phyloP scores from a whole-genome alignment of 2,329 filamentous ascomycete species.

The Fusarium nematophilum region DNA sequence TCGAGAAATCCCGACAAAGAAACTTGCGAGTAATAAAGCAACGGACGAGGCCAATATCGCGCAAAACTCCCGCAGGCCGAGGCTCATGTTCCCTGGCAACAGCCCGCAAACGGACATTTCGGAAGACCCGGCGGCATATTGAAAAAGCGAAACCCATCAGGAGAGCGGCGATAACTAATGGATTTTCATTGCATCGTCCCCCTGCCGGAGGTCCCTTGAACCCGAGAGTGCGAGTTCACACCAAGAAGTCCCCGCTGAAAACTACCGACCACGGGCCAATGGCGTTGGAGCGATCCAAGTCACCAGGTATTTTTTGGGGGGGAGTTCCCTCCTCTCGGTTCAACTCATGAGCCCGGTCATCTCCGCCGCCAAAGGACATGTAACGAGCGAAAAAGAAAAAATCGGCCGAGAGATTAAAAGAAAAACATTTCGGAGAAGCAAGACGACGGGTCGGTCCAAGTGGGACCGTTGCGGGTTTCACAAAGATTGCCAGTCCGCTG shows the following conservation, averaged over 20 bases:
- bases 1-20: too few relatives aligned
- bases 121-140: constrained; percentile 32
- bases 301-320: constrained; percentile 3
- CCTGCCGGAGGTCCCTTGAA: constrained; percentile 24
- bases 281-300: too few relatives aligned
- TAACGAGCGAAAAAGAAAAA: constrained; percentile 27
- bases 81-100: background rate
- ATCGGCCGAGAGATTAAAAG: constrained; percentile 13
- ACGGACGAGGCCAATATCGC: background rate
- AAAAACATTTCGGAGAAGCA: constrained; percentile 22
- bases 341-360: background rate
- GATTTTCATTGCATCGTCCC: constrained; percentile 30
- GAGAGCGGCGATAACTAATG: constrained; percentile 29
- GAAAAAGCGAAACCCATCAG: constrained; percentile 17
- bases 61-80: background rate
- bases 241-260: constrained; percentile 40
- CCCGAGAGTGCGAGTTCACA: constrained; percentile 17
- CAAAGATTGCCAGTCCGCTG: constrained; percentile 17
- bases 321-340: background rate
- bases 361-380: constrained; percentile 2
- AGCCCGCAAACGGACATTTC: constrained; percentile 6
- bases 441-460: constrained; percentile 15
- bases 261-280: constrained; percentile 38
- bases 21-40: background rate
- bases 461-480: constrained; percentile 33